These are phyloP conservation scores for Triticum monococcum DNA, from an alignment of 176 grass and related monocot genomes.

Conservation along the genomic window DNA sequence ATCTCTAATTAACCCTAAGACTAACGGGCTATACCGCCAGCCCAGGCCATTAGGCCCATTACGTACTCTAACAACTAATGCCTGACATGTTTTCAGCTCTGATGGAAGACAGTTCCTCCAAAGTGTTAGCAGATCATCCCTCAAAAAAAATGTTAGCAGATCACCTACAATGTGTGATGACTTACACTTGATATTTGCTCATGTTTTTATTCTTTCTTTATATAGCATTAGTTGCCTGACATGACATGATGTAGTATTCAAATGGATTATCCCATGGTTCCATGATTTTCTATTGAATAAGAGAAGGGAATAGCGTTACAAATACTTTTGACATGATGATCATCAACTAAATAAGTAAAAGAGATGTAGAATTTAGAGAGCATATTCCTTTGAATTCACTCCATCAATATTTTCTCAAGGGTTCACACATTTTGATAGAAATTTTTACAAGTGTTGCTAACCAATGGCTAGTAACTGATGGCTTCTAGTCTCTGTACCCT, in stretches of 20 bases:
- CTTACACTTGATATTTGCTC: background rate
- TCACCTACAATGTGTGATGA: background rate
- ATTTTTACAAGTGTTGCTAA: background rate
- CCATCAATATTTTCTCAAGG: background rate
- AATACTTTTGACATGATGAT: slow-evolving; percentile 5
- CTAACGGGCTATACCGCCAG: too few species aligned
- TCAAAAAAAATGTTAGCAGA: background rate
- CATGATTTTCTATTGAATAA: background rate
- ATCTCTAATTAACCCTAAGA: too few species aligned
- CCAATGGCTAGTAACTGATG: background rate
- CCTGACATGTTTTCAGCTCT: background rate
- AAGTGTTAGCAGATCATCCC: background rate
- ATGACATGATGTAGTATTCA: background rate
- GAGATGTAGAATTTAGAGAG: background rate
- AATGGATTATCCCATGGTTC: background rate
- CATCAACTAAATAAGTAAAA: background rate
- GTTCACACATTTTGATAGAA: background rate
- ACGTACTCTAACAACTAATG: too few species aligned
- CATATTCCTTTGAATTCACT: background rate
- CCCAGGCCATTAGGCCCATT: too few species aligned
- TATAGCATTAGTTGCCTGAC: background rate
- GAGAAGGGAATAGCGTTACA: background rate
- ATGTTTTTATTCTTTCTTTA: background rate
- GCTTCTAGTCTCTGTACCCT: background rate
- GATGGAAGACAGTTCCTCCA: background rate